These are phyloP conservation scores for Vanrija sp. DNA, from an alignment of 1,284 basidiomycete species.

Conservation along the genomic window DNA sequence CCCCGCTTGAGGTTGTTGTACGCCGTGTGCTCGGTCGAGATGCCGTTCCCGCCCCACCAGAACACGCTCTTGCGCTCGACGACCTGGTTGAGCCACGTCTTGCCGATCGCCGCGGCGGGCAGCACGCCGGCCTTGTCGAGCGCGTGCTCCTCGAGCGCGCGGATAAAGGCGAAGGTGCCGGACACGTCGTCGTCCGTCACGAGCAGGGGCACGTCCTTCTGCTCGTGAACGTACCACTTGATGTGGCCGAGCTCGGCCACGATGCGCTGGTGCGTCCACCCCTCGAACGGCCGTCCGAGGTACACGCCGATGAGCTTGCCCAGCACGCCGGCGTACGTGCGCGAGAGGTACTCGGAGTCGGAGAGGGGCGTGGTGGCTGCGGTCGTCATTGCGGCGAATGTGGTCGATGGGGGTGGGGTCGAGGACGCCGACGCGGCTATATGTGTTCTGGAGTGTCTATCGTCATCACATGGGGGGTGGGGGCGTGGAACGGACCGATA, in stretches of 20 bases:
- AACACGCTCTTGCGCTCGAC: conserved; percentile 6
- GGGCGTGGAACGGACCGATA: too few relatives aligned
- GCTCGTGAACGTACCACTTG: conserved; percentile 6
- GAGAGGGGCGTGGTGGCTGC: too few relatives aligned
- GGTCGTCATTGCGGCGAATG: too few relatives aligned
- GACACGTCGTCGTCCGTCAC: conserved; percentile 8
- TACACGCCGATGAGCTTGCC: conserved; percentile 9
- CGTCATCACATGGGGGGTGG: too few relatives aligned
- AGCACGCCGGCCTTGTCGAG: background rate
- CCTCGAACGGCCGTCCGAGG: conserved; percentile 7
- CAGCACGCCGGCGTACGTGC: conserved; percentile 5
- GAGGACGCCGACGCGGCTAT: too few relatives aligned
- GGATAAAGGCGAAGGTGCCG: conserved; percentile 2
- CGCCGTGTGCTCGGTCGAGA: conserved; percentile 41
- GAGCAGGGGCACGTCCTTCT: background rate
- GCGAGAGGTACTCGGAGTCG: conserved; percentile 2
- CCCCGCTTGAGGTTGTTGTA: conserved; percentile 12
- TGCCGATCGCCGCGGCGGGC: conserved; percentile 2
- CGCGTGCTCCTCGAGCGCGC: conserved; percentile 3
- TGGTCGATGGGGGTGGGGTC: too few relatives aligned
- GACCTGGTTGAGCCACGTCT: conserved; percentile 6
- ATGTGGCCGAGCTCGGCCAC: conserved; percentile 3
- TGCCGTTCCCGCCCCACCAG: conserved; percentile 6
- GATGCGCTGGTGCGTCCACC: conserved; percentile 5
- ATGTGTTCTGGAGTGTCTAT: too few relatives aligned